Evolutionary conservation across 2,329 filamentous ascomycete species (phyloP), one percentile per base, ranked within the genome.

Genomic region (Stylonectria norvegica): DNA sequence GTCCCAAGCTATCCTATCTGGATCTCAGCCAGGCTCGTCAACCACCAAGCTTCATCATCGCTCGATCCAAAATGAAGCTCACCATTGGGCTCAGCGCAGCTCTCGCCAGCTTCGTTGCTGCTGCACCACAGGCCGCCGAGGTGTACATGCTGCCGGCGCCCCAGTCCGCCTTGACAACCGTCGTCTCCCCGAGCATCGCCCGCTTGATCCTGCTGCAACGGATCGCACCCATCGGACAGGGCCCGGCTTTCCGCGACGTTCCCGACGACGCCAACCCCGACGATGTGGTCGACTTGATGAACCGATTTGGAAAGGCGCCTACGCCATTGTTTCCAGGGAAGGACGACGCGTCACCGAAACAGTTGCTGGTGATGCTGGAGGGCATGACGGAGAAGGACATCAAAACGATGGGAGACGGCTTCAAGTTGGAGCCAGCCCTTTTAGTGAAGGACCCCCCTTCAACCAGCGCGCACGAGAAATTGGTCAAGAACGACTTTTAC

Each of bases 341-440:
- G 9, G 49, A 57, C 14, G 56, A 63, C 34, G 49, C 45, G 37
- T 50, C 50, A 25, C 68, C 72, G 5, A 67, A 63, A 37, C 80
- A 86, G 61, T 69, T 85, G 27, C 63, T 85, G 18, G 64, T 84
- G 36, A 61, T 79, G 50, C 65, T 84, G 36, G 73, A 83, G 56
- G 78, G 81, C 54, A 66, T 76, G 62, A 72, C 68, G 14, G 51
- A 65, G 12, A 56, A 68, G 29, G 70, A 74, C 33, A 65, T 70
- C 36, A 65, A 70, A 40, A 62, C 68, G n/a, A 64, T 70, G 6
- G 62, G 72, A 36, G 58, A 62, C 19, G 52, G 55, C 10, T 53
- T 66, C 16, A 58, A 66, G 18, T 52, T 49, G 20, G 48, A 54
- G 37, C 70, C 71, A 9, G 65, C 73, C 2, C 83, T 83, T 43